Evolutionary conservation across 768 basidiomycete genomes (phyloP), one percentile per base, ranked within the genome.

Genomic region (Phanerochaete sordida): DNA sequence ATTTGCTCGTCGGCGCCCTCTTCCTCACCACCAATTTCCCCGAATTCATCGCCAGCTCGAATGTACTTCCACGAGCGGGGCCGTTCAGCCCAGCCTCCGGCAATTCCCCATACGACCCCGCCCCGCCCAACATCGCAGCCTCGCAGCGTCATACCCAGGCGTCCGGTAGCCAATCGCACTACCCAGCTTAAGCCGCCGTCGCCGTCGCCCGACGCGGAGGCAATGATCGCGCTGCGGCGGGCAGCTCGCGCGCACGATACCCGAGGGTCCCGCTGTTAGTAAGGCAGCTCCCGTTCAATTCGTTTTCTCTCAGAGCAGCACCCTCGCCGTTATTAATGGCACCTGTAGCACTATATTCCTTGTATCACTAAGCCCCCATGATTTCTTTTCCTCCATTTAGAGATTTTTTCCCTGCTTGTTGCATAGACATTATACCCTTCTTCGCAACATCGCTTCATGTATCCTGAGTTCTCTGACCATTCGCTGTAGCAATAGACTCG

Each of bases 1-100:
- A 64, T 55, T 64, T 70, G 37, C 66, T 70, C 61, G 69, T 68
- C 47, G 69, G 66, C 35, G 63, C 67, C 31, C 64, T 69, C 54
- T 67, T 69, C 61, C 26, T 69, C 31, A 60, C 63, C 45, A 49
- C 64, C 30, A 56, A 54, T 56, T 68, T 70, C 56, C 69, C 69
- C 44, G 68, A 69, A 16, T 68, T 69, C 54, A 46, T 61, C 19
- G 48, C 39, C 19, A 55, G 50, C 37, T 31, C 61, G 33, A 57
- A 50, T 21, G 43, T 63, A 26, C 52, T 67, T 23, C 59, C 59
- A 5, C 62, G 65, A 1, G 57, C 51, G 2, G 61, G 64, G 39
- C 54, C 65, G 2, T 67, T 60, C 57, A 65, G 63, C 33, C 61
- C 65, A 12, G 43, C 52, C 37, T 21, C 49, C 28, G 59, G 57